These are phyloP conservation scores for Pseudopyricularia cyperi DNA, from an alignment of 2,329 filamentous ascomycete genomes.

Conservation along the genomic window DNA sequence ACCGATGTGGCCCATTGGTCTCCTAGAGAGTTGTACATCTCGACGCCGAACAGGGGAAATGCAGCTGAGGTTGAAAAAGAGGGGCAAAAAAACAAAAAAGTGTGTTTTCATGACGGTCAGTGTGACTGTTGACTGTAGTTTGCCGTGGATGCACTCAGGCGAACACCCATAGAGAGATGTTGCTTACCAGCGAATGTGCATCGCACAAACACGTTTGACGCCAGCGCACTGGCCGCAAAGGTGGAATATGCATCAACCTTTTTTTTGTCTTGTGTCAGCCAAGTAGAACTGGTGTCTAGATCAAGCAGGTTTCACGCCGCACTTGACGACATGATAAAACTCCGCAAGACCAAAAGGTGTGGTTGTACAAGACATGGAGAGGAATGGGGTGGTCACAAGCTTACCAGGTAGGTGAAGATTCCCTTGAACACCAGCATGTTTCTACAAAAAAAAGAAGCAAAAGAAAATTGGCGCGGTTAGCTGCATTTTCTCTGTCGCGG, in stretches of 20 bases:
- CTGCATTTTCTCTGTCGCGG: conserved; percentile 11
- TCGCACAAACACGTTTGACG: conserved; percentile 70
- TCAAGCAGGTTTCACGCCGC: background rate
- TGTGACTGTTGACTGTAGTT: background rate
- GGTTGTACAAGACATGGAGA: background rate
- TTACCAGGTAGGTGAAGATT: conserved; percentile 78
- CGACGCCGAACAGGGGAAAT: conserved; percentile 63
- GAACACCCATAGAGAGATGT: background rate
- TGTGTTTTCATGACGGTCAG: background rate
- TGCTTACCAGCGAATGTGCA: conserved; percentile 57
- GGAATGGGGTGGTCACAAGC: conserved; percentile 11
- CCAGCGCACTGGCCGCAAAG: conserved; percentile 66
- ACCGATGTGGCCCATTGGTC: conserved; percentile 56
- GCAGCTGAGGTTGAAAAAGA: conserved; percentile 33
- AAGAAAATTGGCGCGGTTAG: conserved; percentile 13
- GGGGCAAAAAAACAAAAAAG: background rate
- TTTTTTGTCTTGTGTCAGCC: conserved; percentile 6
- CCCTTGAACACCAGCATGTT: conserved; percentile 69
- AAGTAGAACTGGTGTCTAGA: background rate
- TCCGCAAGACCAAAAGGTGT: background rate
- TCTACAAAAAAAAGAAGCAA: conserved; percentile 25
- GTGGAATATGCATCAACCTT: conserved; percentile 63
- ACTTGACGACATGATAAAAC: background rate
- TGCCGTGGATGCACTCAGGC: background rate
- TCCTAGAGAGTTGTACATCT: conserved; percentile 58